Evolutionary conservation across 2,329 filamentous ascomycete genomes (phyloP), one percentile per base, ranked within the genome.

Genomic region (Colletotrichum falcatum): DNA sequence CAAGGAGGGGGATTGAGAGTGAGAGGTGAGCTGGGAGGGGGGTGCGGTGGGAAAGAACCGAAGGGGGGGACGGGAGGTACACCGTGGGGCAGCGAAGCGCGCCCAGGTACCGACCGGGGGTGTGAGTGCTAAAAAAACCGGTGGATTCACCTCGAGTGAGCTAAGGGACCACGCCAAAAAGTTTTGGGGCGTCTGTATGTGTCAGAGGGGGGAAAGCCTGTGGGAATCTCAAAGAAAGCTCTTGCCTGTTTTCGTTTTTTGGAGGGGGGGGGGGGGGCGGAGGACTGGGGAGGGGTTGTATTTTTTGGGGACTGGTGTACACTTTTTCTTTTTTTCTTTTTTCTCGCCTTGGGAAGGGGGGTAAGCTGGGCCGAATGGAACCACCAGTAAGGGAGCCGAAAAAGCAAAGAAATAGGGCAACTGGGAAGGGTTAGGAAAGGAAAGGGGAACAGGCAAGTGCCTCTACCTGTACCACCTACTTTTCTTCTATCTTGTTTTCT

Each of bases 111-210:
- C 58, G 56, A 62, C 64, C 53, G 58, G 65, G 64, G 53, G 62
- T 28, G 55, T 62, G 59, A 46, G 58, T 56, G 60, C 46, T 66
- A 42, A 48, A 37, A 37, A 61, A 60, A 48, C 42, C 23, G 64
- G 44, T 62, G 68, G 68, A 68, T 71, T 67, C 64, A 68, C 68
- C 58, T 62, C 54, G 48, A 61, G 65, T 64, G 55, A 71, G 68
- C 68, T 71, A 68, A 66, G 68, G 68, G 64, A 71, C 68, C 68
- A 71, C 68, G 68, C 68, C 68, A 71, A 71, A 71, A 71, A 67
- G 68, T 71, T 71, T 71, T 71, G 68, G 68, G 67, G 58, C n/a
- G 44, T n/a, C 3, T 23, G 23, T 44, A 37, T 44, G 66, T 35
- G 33, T 66, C 55, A n/a, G 42, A 44, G 42, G n/a, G 42, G 42